A percentile compares a stretch with the other conserved stretches of the same genome.
phyloP scores from a whole-genome alignment of 257 asterid species.

The Asclepias syriaca region DNA sequence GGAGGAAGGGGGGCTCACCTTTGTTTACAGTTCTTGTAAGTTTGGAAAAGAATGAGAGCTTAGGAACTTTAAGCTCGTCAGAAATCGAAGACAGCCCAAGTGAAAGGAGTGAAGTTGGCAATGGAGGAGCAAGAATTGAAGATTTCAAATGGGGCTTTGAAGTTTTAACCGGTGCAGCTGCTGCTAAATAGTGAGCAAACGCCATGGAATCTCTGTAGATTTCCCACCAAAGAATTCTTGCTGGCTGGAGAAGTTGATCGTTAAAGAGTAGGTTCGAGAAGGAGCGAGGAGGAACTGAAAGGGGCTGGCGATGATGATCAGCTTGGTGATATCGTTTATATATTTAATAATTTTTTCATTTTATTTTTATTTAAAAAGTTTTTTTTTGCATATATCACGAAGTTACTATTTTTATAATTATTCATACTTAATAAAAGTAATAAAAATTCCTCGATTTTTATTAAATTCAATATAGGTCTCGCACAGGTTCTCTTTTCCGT shows the following conservation, averaged over 20 bases:
- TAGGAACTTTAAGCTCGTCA: slow-evolving; percentile 19
- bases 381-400: too few species aligned
- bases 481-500: not conserved
- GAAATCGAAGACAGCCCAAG: slow-evolving; percentile 22
- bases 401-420: too few species aligned
- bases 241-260: not conserved
- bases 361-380: too few species aligned
- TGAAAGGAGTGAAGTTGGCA: slow-evolving; percentile 22
- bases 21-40: slow-evolving; percentile 10
- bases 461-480: not conserved
- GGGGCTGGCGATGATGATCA: not conserved
- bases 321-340: not conserved
- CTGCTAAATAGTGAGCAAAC: slow-evolving; percentile 34
- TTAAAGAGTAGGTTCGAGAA: slow-evolving; percentile 14
- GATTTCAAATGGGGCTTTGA: slow-evolving; percentile 24
- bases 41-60: slow-evolving; percentile 21
- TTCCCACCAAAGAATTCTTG: not conserved
- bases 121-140: slow-evolving; percentile 22
- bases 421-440: too few species aligned
- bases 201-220: slow-evolving; percentile 45
- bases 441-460: too few species aligned
- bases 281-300: slow-evolving; percentile 15
- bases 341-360: too few species aligned
- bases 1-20: not conserved
- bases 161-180: slow-evolving; percentile 39